Evolutionary conservation across 2,329 filamentous ascomycete species (phyloP), one percentile per base, ranked within the genome.

Genomic region (Penicillium sp.): DNA sequence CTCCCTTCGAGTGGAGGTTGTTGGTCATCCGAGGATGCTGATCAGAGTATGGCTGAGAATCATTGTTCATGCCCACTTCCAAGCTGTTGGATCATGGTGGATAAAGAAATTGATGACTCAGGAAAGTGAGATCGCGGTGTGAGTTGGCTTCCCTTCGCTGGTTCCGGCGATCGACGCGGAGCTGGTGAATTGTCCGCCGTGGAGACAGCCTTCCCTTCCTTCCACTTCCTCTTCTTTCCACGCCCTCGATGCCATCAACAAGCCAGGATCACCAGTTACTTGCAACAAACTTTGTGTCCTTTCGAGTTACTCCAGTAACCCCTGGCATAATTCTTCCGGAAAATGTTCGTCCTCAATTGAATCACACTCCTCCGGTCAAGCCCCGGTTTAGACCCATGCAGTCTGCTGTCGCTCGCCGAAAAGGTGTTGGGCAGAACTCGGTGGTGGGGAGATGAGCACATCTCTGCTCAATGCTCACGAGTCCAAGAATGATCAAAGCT

Each of bases 401-500:
- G 63, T 72, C 71, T 71, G 47, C 64, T 64, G 59, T 65, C 60
- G 60, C 66, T 62, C 60, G 56, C 67, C 62, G 62, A 56, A 64
- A 58, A 56, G 66, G 38, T 51, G 48, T 70, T 68, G 68, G 68
- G 73, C 72, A 76, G 67, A 68, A 71, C 75, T 70, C 49, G 4
- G 60, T 58, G 52, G 64, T 60, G 67, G 60, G 55, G 60, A 58
- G 54, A 52, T 47, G n/a, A 61, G 19, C 47, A 47, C 46, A 29
- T 26, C 46, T 41, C 35, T 41, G 35, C 35, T 7, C 17, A n/a
- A 50, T 53, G 45, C 30, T 60, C 31, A 46, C 56, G 53, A 29
- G 54, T 50, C 53, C 48, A 41, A 45, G 21, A 54, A 54, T 31
- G 23, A 54, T 61, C 58, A 52, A 38, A 38, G n/a, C 49, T 48